These are phyloP conservation scores for Fomitopsis pinicola DNA, from an alignment of 1,284 basidiomycete genomes.

Conservation along the genomic window DNA sequence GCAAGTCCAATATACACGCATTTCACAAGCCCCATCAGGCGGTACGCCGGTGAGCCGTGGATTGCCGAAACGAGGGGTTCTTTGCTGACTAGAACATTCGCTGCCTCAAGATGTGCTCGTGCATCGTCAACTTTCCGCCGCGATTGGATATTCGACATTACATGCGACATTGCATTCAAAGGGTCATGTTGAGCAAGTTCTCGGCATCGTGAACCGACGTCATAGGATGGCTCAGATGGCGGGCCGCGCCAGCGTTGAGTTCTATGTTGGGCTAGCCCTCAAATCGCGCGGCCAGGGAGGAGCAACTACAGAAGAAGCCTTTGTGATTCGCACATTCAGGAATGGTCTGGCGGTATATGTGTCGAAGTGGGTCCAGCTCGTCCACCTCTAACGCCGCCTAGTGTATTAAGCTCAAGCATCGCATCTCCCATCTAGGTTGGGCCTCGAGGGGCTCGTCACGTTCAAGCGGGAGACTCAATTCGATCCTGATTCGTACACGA, in stretches of 20 bases:
- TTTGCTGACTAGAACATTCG: conserved; percentile 14
- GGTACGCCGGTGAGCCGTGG: conserved; percentile 76
- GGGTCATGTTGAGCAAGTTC: conserved; percentile 81
- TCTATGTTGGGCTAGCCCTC: conserved; percentile 92
- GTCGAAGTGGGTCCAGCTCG: conserved; percentile 62
- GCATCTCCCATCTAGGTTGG: conserved; percentile 53
- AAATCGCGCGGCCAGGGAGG: conserved; percentile 60
- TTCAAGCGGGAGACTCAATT: conserved; percentile 89
- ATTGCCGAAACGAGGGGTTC: conserved; percentile 27
- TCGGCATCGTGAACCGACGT: conserved; percentile 87
- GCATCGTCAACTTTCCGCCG: conserved; percentile 91
- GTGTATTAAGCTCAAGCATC: background rate
- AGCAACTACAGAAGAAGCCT: conserved; percentile 81
- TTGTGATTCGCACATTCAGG: conserved; percentile 91
- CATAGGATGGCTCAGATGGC: conserved; percentile 98
- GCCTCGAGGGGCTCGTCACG: conserved; percentile 90
- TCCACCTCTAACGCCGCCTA: background rate
- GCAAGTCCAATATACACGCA: conserved; percentile 98
- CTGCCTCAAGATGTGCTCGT: conserved; percentile 75
- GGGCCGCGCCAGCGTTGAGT: conserved; percentile 92
- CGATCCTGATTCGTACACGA: conserved; percentile 88
- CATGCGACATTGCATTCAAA: conserved; percentile 89
- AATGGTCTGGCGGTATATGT: conserved; percentile 98
- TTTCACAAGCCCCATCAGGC: conserved; percentile 92
- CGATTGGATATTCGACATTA: conserved; percentile 82